A percentile compares a stretch with the other conserved stretches of the same genome.
Evolutionary conservation across 2,329 filamentous ascomycete species (phyloP).

Genomic region (Botrytis porri): DNA sequence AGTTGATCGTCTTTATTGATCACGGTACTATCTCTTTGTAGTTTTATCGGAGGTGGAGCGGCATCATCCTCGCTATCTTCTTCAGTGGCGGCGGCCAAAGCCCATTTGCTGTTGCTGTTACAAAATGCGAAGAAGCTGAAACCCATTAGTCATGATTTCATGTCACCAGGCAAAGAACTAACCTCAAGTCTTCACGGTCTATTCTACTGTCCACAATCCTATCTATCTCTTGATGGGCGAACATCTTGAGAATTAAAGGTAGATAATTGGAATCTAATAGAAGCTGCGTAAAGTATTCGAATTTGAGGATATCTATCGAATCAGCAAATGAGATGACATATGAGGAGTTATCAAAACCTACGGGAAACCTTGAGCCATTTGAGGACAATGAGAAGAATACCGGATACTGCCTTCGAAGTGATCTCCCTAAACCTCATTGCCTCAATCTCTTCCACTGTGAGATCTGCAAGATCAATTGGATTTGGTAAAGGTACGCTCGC

Average conservation of each 20-base stretch:
- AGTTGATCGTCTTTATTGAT: slow-evolving; percentile 45
- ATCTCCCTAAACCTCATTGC: slow-evolving; percentile 80
- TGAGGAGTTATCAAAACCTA: slow-evolving; percentile 47
- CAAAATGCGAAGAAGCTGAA: slow-evolving; percentile 88
- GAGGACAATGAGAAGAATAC: slow-evolving; percentile 77
- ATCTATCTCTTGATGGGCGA: slow-evolving; percentile 91
- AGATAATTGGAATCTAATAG: slow-evolving; percentile 94
- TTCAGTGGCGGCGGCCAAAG: slow-evolving; percentile 32
- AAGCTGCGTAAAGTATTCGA: slow-evolving; percentile 91
- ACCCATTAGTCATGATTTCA: slow-evolving; percentile 21
- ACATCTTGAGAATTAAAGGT: slow-evolving; percentile 85
- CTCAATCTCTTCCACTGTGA: slow-evolving; percentile 73
- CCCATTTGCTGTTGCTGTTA: slow-evolving; percentile 59
- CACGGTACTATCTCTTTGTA: slow-evolving; percentile 45
- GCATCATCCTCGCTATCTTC: slow-evolving; percentile 67
- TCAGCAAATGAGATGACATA: slow-evolving; percentile 24
- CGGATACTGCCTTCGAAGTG: slow-evolving; percentile 86
- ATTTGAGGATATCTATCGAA: slow-evolving; percentile 78
- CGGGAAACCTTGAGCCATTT: slow-evolving; percentile 97
- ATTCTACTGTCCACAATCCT: slow-evolving; percentile 82
- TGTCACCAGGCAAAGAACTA: slow-evolving; percentile 33
- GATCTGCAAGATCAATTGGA: slow-evolving; percentile 41
- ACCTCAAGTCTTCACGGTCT: slow-evolving; percentile 80
- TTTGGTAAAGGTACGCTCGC: slow-evolving; percentile 33
- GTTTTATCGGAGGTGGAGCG: slow-evolving; percentile 76